phyloP scores from a whole-genome alignment of 371 early-diverging fungal species.

The Blastocladiella emersonii region DNA sequence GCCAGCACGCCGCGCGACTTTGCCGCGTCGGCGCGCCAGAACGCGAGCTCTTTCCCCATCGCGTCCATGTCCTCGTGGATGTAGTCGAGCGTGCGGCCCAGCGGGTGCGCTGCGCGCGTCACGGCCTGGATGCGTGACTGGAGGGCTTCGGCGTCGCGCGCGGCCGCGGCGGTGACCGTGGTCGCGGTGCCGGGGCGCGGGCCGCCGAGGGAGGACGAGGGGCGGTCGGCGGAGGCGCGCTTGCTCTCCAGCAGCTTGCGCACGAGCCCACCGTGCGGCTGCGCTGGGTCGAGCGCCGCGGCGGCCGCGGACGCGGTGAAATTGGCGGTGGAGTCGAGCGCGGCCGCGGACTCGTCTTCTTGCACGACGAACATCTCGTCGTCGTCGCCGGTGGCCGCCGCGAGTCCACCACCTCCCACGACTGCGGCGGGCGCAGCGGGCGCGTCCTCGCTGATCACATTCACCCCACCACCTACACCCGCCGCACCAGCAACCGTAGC shows the following conservation, averaged over 20 bases:
- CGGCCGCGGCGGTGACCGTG: not conserved
- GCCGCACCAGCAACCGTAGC: too few relatives aligned
- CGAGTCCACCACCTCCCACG: constrained; percentile 5
- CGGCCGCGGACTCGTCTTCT: not conserved
- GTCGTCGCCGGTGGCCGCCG: constrained; percentile 12
- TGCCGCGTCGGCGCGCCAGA: constrained; percentile 22
- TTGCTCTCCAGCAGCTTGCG: constrained; percentile 29
- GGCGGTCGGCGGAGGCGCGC: not conserved
- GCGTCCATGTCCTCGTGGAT: constrained; percentile 36
- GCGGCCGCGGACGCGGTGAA: not conserved
- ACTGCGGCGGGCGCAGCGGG: not conserved
- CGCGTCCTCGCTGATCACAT: too few relatives aligned
- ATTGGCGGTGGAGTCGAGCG: not conserved
- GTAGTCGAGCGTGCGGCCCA: constrained; percentile 36
- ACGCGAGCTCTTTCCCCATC: constrained; percentile 33
- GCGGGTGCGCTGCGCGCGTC: constrained; percentile 27
- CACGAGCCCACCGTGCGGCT: constrained; percentile 26
- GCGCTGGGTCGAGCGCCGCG: constrained; percentile 4
- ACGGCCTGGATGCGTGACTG: constrained; percentile 26
- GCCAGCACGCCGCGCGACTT: constrained; percentile 15
- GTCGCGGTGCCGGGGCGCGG: not conserved
- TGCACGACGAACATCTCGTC: constrained; percentile 19
- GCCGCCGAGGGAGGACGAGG: not conserved
- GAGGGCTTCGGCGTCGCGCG: constrained; percentile 18
- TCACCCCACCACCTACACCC: too few relatives aligned